Conservation (phyloP, 1,284 basidiomycete species). For the Trichosporon sp. region DNA sequence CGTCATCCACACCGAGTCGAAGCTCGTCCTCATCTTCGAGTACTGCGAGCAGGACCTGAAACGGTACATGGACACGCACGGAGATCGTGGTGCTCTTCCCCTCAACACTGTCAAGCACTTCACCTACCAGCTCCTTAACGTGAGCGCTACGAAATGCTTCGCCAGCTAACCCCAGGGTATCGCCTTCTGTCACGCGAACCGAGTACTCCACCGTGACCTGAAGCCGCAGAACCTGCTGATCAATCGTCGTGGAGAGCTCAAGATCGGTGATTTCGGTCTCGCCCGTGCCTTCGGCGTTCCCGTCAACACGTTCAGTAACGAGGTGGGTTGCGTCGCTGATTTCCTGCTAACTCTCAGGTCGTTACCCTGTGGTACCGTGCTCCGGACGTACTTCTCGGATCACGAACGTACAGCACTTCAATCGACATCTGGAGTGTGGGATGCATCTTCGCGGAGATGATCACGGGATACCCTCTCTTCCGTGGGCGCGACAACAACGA, state of each 20-base stretch:
- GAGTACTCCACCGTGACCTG: slow-evolving; percentile 93
- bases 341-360: slow-evolving; percentile 64
- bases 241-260: slow-evolving; percentile 84
- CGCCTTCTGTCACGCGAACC: slow-evolving; percentile 92
- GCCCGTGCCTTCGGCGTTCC: slow-evolving; percentile 97
- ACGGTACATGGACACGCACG: slow-evolving; percentile 89
- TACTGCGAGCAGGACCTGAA: slow-evolving; percentile 73
- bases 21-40: slow-evolving; percentile 96
- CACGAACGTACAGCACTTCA: slow-evolving; percentile 91
- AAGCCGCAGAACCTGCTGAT: slow-evolving; percentile 98
- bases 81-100: slow-evolving; percentile 67
- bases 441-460: slow-evolving; percentile 64
- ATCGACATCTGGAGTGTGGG: slow-evolving; percentile 99
- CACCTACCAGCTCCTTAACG: slow-evolving; percentile 53
- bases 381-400: slow-evolving; percentile 93
- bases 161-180: slow-evolving; percentile 64
- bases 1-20: slow-evolving; percentile 95
- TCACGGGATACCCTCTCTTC: slow-evolving; percentile 95
- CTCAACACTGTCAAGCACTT: slow-evolving; percentile 76
- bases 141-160: slow-evolving; percentile 25
- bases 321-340: slow-evolving; percentile 62
- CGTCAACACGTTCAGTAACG: slow-evolving; percentile 95
- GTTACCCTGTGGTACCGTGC: slow-evolving; percentile 99
- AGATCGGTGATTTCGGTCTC: slow-evolving; percentile 92
- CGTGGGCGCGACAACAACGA: slow-evolving; percentile 97